Percentiles rank a stretch among this genome's conserved stretches.
Evolutionary conservation across 768 basidiomycete genomes (phyloP).

Genomic region (Tylopilus felleus): DNA sequence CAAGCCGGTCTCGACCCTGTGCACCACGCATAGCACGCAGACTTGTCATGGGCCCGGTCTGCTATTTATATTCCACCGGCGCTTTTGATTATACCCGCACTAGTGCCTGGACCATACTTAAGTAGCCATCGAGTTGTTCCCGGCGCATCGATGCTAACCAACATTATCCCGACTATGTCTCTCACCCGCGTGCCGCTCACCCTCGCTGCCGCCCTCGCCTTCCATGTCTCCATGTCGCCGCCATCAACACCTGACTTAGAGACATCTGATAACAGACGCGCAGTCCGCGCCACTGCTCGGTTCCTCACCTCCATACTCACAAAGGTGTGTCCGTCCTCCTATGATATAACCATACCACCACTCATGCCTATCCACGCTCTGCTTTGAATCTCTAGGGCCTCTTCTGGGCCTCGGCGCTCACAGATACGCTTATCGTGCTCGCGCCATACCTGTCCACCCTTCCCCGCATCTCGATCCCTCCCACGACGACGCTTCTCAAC

Average conservation of each 20-base stretch:
- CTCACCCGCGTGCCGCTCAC: constrained; percentile 43
- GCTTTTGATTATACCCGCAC: neutral
- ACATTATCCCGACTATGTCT: constrained; percentile 7
- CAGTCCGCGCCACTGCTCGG: constrained; percentile 4
- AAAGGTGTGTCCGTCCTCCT: constrained; percentile 10
- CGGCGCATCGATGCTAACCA: neutral
- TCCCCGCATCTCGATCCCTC: neutral
- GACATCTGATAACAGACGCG: constrained; percentile 25
- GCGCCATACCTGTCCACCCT: constrained; percentile 3
- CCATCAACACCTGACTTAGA: constrained; percentile 10
- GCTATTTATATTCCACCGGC: neutral
- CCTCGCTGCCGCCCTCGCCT: constrained; percentile 39
- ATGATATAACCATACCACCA: neutral
- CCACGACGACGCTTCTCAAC: neutral
- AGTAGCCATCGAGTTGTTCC: neutral
- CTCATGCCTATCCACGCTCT: neutral
- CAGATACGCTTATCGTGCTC: constrained; percentile 8
- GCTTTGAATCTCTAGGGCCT: constrained; percentile 8
- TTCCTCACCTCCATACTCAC: constrained; percentile 6
- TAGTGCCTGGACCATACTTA: neutral
- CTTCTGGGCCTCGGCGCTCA: constrained; percentile 14
- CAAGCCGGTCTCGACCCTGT: neutral
- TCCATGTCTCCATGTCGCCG: constrained; percentile 46
- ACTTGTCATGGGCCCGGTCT: neutral
- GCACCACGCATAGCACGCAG: neutral